Conservation (phyloP, 768 basidiomycete genomes). For the Calocybe indica region DNA sequence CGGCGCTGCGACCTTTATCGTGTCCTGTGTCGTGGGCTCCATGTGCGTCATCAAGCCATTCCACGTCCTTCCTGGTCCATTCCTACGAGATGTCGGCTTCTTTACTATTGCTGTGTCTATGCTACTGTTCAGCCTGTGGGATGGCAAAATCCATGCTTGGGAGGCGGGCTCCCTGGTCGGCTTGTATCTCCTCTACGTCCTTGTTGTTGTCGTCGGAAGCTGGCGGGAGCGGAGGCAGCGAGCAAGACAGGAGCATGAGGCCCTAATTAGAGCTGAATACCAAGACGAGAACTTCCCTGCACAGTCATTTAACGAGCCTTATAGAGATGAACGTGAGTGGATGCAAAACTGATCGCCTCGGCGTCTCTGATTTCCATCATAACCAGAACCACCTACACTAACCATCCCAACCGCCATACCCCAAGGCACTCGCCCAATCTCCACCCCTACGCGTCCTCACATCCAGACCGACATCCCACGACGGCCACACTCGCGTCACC, state of each 20-base stretch:
- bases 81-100: constrained; percentile 92
- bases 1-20: constrained; percentile 94
- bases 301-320: constrained; percentile 36
- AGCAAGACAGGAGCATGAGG: constrained; percentile 38
- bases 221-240: constrained; percentile 69
- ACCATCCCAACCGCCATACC: background rate
- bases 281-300: constrained; percentile 33
- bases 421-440: background rate
- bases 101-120: constrained; percentile 79
- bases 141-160: constrained; percentile 62
- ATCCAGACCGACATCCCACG: constrained; percentile 31
- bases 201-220: constrained; percentile 65
- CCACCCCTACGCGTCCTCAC: constrained; percentile 7
- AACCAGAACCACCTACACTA: background rate
- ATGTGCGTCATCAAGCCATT: constrained; percentile 98
- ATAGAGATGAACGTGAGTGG: constrained; percentile 57
- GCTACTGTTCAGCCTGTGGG: constrained; percentile 73
- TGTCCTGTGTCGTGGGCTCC: constrained; percentile 94
- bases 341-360: background rate
- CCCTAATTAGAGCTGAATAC: constrained; percentile 54
- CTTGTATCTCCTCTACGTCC: constrained; percentile 75
- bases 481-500: constrained; percentile 39
- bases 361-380: background rate
- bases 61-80: constrained; percentile 70
- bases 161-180: constrained; percentile 70